Percentiles rank a stretch among this genome's conserved stretches.
These are phyloP conservation scores for Myxozyma vanderwaltii DNA, from an alignment of 805 yeast genomes.

Conservation along the genomic window DNA sequence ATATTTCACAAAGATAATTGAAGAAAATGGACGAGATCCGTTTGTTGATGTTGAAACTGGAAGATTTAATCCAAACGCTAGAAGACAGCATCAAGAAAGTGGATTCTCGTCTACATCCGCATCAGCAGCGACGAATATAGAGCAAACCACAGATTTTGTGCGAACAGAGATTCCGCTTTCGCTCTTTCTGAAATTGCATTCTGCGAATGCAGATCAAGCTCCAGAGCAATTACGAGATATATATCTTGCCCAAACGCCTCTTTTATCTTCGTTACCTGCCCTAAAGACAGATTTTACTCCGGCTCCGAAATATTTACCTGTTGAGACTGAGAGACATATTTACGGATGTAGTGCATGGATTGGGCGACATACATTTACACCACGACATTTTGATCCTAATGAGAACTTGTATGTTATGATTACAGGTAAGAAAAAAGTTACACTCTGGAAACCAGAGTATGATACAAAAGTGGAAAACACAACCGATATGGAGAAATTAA, in stretches of 20 bases:
- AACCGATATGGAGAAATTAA: slow-evolving; percentile 8
- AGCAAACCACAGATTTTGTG: slow-evolving; percentile 4
- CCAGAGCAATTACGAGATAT: slow-evolving; percentile 9
- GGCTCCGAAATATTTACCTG: slow-evolving; percentile 11
- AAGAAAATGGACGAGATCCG: slow-evolving; percentile 19
- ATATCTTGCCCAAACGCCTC: slow-evolving; percentile 33
- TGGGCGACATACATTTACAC: slow-evolving; percentile 30
- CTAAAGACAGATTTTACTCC: slow-evolving; percentile 24
- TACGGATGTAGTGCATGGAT: slow-evolving; percentile 32
- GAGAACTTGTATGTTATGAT: slow-evolving; percentile 33
- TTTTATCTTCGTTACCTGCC: slow-evolving; percentile 18
- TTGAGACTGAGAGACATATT: not conserved
- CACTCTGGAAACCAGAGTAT: slow-evolving; percentile 25
- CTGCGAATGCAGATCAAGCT: not conserved
- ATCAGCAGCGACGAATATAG: not conserved
- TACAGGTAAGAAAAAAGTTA: slow-evolving; percentile 24
- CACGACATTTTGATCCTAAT: slow-evolving; percentile 34
- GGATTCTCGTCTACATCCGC: not conserved
- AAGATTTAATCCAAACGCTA: slow-evolving; percentile 4
- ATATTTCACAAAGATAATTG: slow-evolving; percentile 9
- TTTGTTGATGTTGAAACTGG: slow-evolving; percentile 30
- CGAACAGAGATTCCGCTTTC: slow-evolving; percentile 28
- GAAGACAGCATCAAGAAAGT: not conserved
- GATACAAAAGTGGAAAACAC: not conserved
- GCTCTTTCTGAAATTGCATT: slow-evolving; percentile 18